Evolutionary conservation across 148 eudicot genomes (phyloP).

Genomic region (Persicaria tinctoria): DNA sequence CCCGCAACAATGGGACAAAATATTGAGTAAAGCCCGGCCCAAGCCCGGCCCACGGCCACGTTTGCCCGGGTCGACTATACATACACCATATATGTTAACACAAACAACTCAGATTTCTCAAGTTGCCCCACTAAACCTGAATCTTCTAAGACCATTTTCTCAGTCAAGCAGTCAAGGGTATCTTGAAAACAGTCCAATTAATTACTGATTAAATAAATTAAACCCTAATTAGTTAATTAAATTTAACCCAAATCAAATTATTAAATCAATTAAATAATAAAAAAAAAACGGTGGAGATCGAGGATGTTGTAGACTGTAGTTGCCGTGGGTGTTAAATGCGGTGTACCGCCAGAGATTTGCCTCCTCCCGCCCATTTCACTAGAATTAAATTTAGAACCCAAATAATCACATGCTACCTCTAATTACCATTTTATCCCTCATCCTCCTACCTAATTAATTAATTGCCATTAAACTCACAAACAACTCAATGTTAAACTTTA

Average conservation of each 20-base stretch:
- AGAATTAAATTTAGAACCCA: background rate
- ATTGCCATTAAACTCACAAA: background rate
- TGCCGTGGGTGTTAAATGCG: slow-evolving; percentile 10
- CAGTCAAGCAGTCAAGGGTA: background rate
- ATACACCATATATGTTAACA: too few relatives aligned
- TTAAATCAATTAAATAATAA: background rate
- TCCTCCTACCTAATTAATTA: background rate
- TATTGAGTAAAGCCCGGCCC: too few relatives aligned
- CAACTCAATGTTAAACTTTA: background rate
- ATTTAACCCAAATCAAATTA: background rate
- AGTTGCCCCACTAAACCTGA: background rate
- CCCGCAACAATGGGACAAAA: too few relatives aligned
- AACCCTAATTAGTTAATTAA: background rate
- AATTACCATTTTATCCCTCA: slow-evolving; percentile 4
- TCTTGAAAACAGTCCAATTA: background rate
- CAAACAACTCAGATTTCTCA: too few relatives aligned
- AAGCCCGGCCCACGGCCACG: too few relatives aligned
- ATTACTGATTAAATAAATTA: too few relatives aligned
- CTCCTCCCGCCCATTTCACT: slow-evolving; percentile 2
- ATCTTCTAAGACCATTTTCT: background rate
- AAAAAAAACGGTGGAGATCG: background rate
- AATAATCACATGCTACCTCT: slow-evolving; percentile 1
- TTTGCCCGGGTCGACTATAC: too few relatives aligned
- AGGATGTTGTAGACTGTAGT: background rate
- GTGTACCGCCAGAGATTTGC: background rate